Conservation (phyloP, 768 basidiomycete genomes). For the Mycena galopus region DNA sequence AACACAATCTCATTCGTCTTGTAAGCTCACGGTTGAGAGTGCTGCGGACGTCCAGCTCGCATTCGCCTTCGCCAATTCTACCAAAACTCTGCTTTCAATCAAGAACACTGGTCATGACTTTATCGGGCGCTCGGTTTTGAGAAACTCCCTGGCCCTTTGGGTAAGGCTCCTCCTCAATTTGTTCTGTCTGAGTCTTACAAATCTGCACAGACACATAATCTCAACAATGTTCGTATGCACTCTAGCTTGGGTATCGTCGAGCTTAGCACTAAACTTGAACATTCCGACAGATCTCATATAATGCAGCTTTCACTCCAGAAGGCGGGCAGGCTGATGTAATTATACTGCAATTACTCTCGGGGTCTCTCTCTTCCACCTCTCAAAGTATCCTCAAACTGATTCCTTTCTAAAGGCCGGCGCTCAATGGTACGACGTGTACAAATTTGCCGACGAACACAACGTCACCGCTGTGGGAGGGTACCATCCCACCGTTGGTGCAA, state of each 20-base stretch:
- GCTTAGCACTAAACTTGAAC: constrained; percentile 10
- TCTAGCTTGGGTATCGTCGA: constrained; percentile 4
- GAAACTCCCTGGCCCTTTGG: constrained; percentile 23
- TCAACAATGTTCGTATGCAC: constrained; percentile 13
- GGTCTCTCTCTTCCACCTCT: constrained; percentile 10
- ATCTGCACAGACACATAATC: constrained; percentile 22
- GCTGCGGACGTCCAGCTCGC: constrained; percentile 13
- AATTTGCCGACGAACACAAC: constrained; percentile 22
- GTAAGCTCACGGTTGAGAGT: constrained; percentile 19
- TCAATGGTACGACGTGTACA: constrained; percentile 16
- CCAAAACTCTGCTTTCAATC: constrained; percentile 19
- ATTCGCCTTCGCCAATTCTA: constrained; percentile 11
- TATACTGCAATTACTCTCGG: constrained; percentile 23
- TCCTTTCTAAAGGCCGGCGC: constrained; percentile 13
- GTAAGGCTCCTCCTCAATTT: constrained; percentile 1
- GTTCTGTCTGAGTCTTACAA: background rate
- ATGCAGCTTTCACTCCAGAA: constrained; percentile 20
- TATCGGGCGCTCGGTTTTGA: constrained; percentile 14
- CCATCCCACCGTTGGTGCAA: constrained; percentile 13
- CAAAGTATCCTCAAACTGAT: constrained; percentile 1
- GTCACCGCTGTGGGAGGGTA: constrained; percentile 21
- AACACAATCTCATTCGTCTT: constrained; percentile 7
- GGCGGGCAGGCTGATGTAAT: constrained; percentile 19
- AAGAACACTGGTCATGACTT: constrained; percentile 29
- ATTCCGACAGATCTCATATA: constrained; percentile 19